Base-by-base conservation (phyloP, 2,329 filamentous ascomycete genomes). In the Alternaria burnsii region DNA sequence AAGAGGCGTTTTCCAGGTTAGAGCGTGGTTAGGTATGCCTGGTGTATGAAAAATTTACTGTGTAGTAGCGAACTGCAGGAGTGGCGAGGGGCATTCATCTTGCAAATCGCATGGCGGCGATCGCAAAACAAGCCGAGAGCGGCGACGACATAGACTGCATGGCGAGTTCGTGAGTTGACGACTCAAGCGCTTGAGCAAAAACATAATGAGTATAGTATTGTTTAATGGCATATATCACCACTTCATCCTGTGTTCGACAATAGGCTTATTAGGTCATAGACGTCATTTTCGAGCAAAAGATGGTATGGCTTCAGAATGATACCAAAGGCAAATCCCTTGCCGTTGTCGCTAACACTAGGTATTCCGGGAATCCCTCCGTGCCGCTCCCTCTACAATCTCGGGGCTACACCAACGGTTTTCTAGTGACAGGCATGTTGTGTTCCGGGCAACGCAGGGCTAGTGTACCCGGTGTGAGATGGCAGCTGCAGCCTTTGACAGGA, bases 11-110 rank as follows among this genome's bases (percentile, higher is more conserved):
- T 80, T 82, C 22, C 73, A 71, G 22, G 51, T 81, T 44, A 78
- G 82, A 58, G 74, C 76, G 38, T 73, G 81, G 32, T 55, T 84
- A 46, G 82, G 82, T 3, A 82, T 83, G 81, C 82, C 82, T 8
- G 82, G 82, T 11, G 75, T 80, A 43, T 81, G 59, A 68, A 58
- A 69, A 7, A 11, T 3, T 11, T 44, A 26, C 24, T 26, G 7
- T 26, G 24, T 24, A 16, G 41, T 11, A 20, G 30, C 14, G 14
- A 14, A 47, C n/a, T 6, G 20, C n/a, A 22, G 7, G 14, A 26
- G 28, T 11, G 22, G 52, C 14, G 28, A 16, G 40, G 53, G 11
- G 16, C 24, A 28, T 4, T 40, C 9, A 3, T 41, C 32, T 26
- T 38, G 14, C 41, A n/a, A 32, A 50, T 34, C 18, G 9, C 43